Base-by-base conservation (phyloP, 2,329 filamentous ascomycete species). In the Coleophoma cylindrospora region DNA sequence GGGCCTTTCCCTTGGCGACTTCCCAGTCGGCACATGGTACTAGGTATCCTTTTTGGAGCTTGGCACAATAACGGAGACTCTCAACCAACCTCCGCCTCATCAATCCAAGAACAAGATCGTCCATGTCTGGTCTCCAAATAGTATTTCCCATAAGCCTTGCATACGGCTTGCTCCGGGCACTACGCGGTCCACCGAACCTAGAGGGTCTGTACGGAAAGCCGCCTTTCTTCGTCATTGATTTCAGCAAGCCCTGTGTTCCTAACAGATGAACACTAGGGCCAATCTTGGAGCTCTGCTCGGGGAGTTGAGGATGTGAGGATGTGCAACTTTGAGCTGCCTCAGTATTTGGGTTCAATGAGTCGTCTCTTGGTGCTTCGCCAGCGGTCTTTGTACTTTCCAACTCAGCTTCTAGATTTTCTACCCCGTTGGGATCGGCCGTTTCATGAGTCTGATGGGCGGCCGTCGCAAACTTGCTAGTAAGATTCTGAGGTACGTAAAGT, bases 401-500 rank as follows among this genome's bases (percentile, higher is more conserved):
- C 15, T 38, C 36, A 38, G 36, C 36, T 47, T 21, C 32, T 17
- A 5, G 43, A 34, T 11, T 12, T n/a, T 22, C 40, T 4, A 7
- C 27, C 19, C 10, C 21, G 8, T 48, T 43, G 14, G 13, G 40
- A 27, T 32, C 19, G 15, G 19, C 22, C 13, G 6, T 22, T 44
- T 19, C 41, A 44, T 11, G 11, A 13, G 14, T 33, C 11, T 14
- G 10, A 27, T 44, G 17, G 11, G 22, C 13, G 5, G 21, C 10
- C 3, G 3, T 12, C 6, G 4, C 2, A 11, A 10, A 7, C 45
- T 57, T 55, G n/a, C 47, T 53, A 11, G 65, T 54, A 13, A 73
- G 55, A 37, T 68, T 70, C 9, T 66, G 69, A 0, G 83, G 84
- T 14, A 82, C 69, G 63, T 76, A 79, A 79, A 80, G 87, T 0